Base-by-base conservation (phyloP, 768 basidiomycete species). In the Tulasnella sp. region DNA sequence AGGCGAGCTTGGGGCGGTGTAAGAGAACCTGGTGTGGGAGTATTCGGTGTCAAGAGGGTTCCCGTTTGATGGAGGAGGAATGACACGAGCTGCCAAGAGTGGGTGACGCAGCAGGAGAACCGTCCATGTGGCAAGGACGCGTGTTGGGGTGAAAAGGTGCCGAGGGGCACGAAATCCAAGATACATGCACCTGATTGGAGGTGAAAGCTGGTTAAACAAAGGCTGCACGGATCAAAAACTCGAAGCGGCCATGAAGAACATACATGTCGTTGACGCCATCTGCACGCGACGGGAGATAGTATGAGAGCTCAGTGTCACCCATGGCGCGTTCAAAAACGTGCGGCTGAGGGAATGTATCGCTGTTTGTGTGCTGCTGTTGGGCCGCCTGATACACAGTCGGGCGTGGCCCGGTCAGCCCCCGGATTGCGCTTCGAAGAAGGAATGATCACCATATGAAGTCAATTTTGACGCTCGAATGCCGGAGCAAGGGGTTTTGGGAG, bases 241-340 rank as follows among this genome's bases (percentile, higher is more conserved):
- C n/a, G 29, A 26, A 3, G 29, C 16, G 6, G 32, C 29, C 10
- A 35, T 67, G 61, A 67, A n/a, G 23, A 67, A 67, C 61, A 79
- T 81, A 93, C 94, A 96, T 95, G 82, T 96, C 94, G 81, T 96
- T 96, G 51, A 94, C 93, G 7, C 92, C 92, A 74, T 86, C 89
- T 71, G 90, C 90, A n/a, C 94, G 87, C 2, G 90, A 90, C 3
- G 92, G 93, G 15, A 95, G 86, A 82, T 89, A 95, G 83, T 94
- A 96, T 0, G 92, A 93, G 26, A 61, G 55, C 37, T 76, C 75
- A 40, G 48, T 57, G 55, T 76, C 75, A 23, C 51, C 40, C 48
- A 76, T 40, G 9, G 39, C 35, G 18, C 73, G 73, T 26, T 74
- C 40, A 35, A 42, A 74, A 3, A 46, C 51, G 16, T 29, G 61